A percentile compares a stretch with the other conserved stretches of the same genome.
Conservation (phyloP, 192 early-diverging fungal species). For the Coemansia sp. region DNA sequence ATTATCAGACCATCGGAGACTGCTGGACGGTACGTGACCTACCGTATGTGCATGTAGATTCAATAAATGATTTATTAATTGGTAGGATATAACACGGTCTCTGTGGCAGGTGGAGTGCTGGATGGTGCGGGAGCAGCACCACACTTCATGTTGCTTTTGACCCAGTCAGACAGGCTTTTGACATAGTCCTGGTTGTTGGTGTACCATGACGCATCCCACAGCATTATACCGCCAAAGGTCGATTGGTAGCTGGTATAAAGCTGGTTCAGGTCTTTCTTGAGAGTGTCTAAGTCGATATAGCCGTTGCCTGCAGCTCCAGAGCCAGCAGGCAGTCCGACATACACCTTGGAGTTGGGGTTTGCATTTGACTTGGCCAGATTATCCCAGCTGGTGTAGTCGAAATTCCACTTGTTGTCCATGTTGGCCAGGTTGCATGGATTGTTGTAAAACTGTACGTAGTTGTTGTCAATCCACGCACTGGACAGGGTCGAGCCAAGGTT, state of each 20-base stretch:
- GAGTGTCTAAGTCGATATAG: slow-evolving; percentile 51
- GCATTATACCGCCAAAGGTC: slow-evolving; percentile 69
- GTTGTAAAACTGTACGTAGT: slow-evolving; percentile 81
- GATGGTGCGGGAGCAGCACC: slow-evolving; percentile 5
- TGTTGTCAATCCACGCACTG: slow-evolving; percentile 60
- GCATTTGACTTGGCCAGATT: slow-evolving; percentile 57
- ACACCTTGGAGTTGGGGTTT: slow-evolving; percentile 60
- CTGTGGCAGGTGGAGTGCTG: slow-evolving; percentile 9
- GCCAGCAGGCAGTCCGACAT: slow-evolving; percentile 63
- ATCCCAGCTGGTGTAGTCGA: slow-evolving; percentile 64
- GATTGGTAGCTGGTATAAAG: slow-evolving; percentile 53
- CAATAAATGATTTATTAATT: neutral
- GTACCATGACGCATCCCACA: slow-evolving; percentile 73
- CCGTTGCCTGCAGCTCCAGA: slow-evolving; percentile 58
- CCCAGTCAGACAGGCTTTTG: slow-evolving; percentile 29
- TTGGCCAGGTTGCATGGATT: slow-evolving; percentile 64
- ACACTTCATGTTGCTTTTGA: slow-evolving; percentile 40
- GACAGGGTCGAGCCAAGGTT: slow-evolving; percentile 59
- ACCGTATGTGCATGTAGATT: slow-evolving; percentile 82
- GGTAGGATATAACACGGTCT: neutral
- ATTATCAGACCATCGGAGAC: slow-evolving; percentile 95
- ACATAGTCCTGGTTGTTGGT: slow-evolving; percentile 54
- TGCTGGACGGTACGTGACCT: slow-evolving; percentile 95
- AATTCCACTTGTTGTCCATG: slow-evolving; percentile 64
- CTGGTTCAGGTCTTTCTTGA: slow-evolving; percentile 45